phyloP scores from a whole-genome alignment of 2,329 filamentous ascomycete genomes.

The Ophiosphaerella herpotricha region DNA sequence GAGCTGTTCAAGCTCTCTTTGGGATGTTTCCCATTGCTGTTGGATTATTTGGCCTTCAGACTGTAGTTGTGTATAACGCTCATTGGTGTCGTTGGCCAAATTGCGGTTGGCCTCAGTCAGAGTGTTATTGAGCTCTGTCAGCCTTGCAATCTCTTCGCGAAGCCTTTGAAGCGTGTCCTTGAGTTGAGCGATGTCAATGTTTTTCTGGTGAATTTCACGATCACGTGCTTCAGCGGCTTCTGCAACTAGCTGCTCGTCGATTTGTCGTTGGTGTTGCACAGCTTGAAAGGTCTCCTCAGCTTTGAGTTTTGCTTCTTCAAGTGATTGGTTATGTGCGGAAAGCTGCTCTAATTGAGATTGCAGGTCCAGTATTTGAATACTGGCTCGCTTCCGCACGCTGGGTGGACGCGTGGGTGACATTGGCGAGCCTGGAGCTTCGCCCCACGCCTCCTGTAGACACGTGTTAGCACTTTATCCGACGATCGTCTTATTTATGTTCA shows the following conservation, averaged over 20 bases:
- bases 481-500: conserved; percentile 6
- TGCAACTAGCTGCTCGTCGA: conserved; percentile 54
- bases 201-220: conserved; percentile 75
- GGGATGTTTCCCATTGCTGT: conserved; percentile 61
- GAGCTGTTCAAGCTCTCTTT: conserved; percentile 71
- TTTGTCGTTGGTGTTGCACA: conserved; percentile 58
- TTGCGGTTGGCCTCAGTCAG: conserved; percentile 77
- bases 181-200: conserved; percentile 83
- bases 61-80: conserved; percentile 70
- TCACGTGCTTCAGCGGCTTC: conserved; percentile 67
- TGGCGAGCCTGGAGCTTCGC: conserved; percentile 87
- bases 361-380: conserved; percentile 92
- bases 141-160: conserved; percentile 77
- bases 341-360: conserved; percentile 85
- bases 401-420: conserved; percentile 91
- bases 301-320: conserved; percentile 72
- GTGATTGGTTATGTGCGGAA: conserved; percentile 78
- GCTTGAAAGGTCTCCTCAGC: conserved; percentile 69
- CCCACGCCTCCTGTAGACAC: conserved; percentile 79
- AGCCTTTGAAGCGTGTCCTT: conserved; percentile 78
- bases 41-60: conserved; percentile 63
- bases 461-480: conserved; percentile 26
- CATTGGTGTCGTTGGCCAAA: conserved; percentile 75
- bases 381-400: conserved; percentile 95
- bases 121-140: conserved; percentile 82